These are phyloP conservation scores for Inga laurina DNA, from an alignment of 306 rosid species.

Conservation along the genomic window DNA sequence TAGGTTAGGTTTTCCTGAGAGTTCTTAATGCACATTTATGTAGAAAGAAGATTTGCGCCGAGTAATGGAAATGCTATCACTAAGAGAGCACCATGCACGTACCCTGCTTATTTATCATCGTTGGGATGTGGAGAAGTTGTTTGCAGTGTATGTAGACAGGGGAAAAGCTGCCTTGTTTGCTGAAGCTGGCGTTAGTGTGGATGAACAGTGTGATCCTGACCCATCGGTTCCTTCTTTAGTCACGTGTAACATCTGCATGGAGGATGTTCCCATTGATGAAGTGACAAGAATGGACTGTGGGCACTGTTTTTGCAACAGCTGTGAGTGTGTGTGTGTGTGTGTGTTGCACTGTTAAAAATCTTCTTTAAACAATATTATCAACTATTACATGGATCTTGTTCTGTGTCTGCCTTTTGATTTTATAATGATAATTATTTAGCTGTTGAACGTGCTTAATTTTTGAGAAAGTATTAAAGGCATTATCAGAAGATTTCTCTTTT, in stretches of 20 bases:
- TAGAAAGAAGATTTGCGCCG: conserved; percentile 90
- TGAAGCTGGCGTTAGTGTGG: conserved; percentile 83
- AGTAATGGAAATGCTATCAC: conserved; percentile 85
- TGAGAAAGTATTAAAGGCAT: neutral
- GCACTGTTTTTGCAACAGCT: conserved; percentile 90
- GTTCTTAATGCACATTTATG: conserved; percentile 30
- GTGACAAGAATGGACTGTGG: conserved; percentile 90
- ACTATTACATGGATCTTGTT: conserved; percentile 14
- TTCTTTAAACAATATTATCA: neutral
- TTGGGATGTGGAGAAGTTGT: conserved; percentile 89
- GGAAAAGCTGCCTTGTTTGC: conserved; percentile 70
- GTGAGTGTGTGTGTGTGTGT: conserved; percentile 53
- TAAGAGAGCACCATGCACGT: conserved; percentile 89
- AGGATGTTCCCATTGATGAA: conserved; percentile 63
- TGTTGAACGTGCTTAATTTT: conserved; percentile 3
- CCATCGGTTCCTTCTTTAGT: conserved; percentile 37
- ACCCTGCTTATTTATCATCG: conserved; percentile 86
- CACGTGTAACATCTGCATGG: conserved; percentile 81
- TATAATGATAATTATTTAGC: neutral
- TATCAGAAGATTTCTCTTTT: neutral
- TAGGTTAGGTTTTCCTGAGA: conserved; percentile 15
- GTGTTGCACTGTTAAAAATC: neutral
- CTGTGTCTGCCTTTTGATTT: conserved; percentile 10
- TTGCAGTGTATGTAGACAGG: conserved; percentile 77
- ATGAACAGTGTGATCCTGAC: conserved; percentile 48